Evolutionary conservation across 345 rosid species (phyloP).

Genomic region (Brassica cretica): DNA sequence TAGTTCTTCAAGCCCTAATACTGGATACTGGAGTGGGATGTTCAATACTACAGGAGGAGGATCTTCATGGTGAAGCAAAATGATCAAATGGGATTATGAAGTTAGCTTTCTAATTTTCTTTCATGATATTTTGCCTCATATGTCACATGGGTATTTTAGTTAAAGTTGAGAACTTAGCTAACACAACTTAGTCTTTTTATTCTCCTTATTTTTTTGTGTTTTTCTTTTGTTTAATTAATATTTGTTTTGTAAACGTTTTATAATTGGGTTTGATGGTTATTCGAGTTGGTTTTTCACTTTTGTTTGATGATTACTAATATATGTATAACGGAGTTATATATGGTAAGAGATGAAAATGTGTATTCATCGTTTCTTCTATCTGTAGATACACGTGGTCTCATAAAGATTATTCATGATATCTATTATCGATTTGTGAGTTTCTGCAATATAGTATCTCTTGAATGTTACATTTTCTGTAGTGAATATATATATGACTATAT

Average conservation of each 20-base stretch:
- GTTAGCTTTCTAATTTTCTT: neutral
- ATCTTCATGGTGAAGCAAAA: slow-evolving; percentile 2
- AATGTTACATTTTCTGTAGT: neutral
- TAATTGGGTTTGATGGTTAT: neutral
- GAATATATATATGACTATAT: neutral
- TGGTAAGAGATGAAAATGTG: neutral
- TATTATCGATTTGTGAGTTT: neutral
- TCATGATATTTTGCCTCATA: neutral
- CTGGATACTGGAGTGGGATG: slow-evolving; percentile 3
- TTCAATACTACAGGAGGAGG: neutral
- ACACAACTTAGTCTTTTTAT: neutral
- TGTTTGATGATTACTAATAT: neutral
- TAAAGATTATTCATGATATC: neutral
- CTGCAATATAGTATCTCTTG: neutral
- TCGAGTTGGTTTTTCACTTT: neutral
- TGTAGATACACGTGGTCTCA: neutral
- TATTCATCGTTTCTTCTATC: neutral
- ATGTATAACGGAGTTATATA: neutral
- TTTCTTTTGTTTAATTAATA: neutral
- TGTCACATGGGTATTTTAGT: neutral
- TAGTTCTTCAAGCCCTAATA: neutral
- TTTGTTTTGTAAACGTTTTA: neutral
- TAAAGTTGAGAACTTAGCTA: neutral
- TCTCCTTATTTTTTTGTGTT: neutral
- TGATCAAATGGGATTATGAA: neutral